Evolutionary conservation across 83 land plant genomes (phyloP).

Genomic region (Diphasiastrum complanatum): DNA sequence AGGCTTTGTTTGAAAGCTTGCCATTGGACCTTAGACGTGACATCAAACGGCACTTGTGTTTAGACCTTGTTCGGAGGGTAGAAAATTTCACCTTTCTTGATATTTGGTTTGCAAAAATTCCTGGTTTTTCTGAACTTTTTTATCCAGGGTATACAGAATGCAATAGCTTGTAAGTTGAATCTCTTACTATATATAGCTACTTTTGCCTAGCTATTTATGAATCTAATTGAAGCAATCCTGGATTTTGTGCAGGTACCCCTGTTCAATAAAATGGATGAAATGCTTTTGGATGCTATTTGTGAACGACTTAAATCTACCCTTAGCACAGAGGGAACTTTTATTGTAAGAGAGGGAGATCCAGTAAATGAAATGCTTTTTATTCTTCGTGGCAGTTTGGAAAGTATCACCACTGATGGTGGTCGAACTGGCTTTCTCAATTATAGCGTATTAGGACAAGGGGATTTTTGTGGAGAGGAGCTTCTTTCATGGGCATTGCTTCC

Average conservation of each 20-base stretch:
- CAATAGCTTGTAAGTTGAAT: no score
- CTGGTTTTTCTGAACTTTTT: no score
- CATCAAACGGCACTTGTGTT: no score
- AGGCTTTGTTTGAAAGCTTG: no score
- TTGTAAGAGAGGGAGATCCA: slow-evolving; percentile 63
- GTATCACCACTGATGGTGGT: slow-evolving; percentile 67
- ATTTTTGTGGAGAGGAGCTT: slow-evolving; percentile 72
- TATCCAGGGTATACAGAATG: no score
- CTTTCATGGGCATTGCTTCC: slow-evolving; percentile 73
- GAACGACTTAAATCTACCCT: slow-evolving; percentile 56
- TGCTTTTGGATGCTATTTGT: slow-evolving; percentile 69
- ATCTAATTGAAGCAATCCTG: no score
- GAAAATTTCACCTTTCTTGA: no score
- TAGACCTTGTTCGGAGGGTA: no score
- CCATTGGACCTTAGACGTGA: no score
- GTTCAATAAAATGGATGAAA: slow-evolving; percentile 72
- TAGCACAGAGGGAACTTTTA: slow-evolving; percentile 45
- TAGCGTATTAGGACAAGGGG: slow-evolving; percentile 55
- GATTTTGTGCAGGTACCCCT: slow-evolving; percentile 52
- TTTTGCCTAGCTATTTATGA: no score
- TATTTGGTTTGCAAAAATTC: no score
- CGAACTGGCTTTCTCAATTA: slow-evolving; percentile 63
- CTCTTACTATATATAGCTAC: no score
- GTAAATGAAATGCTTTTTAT: slow-evolving; percentile 71
- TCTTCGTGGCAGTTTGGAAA: slow-evolving; percentile 60